Evolutionary conservation across 2,329 filamentous ascomycete genomes (phyloP), one percentile per base, ranked within the genome.

Genomic region (Epichloe gansuensis): DNA sequence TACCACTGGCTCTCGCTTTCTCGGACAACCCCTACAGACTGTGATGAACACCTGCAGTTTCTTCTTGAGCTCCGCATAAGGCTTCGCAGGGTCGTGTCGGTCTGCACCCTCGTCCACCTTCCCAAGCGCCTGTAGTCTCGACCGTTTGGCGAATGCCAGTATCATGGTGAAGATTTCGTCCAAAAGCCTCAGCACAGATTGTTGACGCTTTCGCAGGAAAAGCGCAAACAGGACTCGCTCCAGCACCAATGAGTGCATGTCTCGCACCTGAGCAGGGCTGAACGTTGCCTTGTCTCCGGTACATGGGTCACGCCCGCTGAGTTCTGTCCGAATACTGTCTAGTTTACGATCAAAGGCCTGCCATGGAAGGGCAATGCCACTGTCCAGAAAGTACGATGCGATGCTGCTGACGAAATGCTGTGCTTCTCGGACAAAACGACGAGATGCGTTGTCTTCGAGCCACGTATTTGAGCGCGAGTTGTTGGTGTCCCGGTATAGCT

Each of bases 391-490:
- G 62, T 96, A 93, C 1, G 83, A 78, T 41, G 82, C 79, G 0
- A 96, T 67, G 9, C 80, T 80, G 0, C 80, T 76, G 25, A 95
- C 75, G 58, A 97, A 91, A 64, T 93, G 85, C 51, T 88, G 83
- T 0, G 88, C 84, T 63, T 95, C 87, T 39, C 85, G 76, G 5
- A 83, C 76, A 58, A 96, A 90, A 48, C 78, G 78, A 54, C 78
- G 72, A 0, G 69, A 64, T 13, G 60, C 59, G 15, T 64, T 75
- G 62, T 66, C 70, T 46, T 67, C 58, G 28, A 61, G 55, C 64
- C 68, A 72, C 13, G 59, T 60, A 4, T 62, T 67, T 5, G 61
- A 64, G 53, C 65, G 65, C 4, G 65, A 62, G 51, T 71, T 78
- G 2, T 71, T 78, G 2, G 78, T 73, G 60, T 84, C 78, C 23